Percentiles rank a stretch among this genome's conserved stretches.
phyloP scores from a whole-genome alignment of 345 rosid genomes.

The Geranium rotundifolium region DNA sequence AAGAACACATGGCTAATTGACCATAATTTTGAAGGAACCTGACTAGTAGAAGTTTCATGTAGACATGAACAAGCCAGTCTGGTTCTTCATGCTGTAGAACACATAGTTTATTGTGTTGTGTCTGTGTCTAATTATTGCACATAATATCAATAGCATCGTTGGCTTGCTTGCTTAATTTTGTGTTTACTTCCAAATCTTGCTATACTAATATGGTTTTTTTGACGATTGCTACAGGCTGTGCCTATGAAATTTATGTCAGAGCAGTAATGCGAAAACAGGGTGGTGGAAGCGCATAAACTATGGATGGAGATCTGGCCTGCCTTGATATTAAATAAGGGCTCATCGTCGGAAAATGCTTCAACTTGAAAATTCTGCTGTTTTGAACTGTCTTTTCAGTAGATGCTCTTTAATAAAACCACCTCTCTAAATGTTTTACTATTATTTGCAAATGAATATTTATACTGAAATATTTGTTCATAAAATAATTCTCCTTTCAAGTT shows the following conservation, averaged over 20 bases:
- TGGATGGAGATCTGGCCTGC: neutral
- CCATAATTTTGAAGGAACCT: neutral
- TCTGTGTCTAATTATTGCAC: neutral
- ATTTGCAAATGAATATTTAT: too few species aligned
- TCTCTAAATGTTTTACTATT: too few species aligned
- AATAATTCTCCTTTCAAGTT: too few species aligned
- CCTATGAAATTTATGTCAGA: slow-evolving; percentile 84
- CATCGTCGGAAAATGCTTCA: neutral
- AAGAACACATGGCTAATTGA: neutral
- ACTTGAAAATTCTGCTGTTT: neutral
- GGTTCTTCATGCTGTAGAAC: too few species aligned
- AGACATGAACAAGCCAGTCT: neutral
- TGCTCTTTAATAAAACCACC: neutral
- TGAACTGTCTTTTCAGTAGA: neutral
- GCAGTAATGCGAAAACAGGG: slow-evolving; percentile 41
- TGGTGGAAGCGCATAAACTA: slow-evolving; percentile 26
- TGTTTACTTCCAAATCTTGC: neutral
- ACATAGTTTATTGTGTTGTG: too few species aligned
- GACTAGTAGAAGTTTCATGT: neutral
- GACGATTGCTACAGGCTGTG: slow-evolving; percentile 47
- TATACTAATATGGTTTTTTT: too few species aligned
- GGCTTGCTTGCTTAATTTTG: neutral
- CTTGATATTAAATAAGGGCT: slow-evolving; percentile 12
- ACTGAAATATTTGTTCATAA: too few species aligned
- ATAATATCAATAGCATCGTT: neutral